A percentile compares a stretch with the other conserved stretches of the same genome.
phyloP scores from a whole-genome alignment of 1,284 basidiomycete genomes.

The Grifola frondosa region DNA sequence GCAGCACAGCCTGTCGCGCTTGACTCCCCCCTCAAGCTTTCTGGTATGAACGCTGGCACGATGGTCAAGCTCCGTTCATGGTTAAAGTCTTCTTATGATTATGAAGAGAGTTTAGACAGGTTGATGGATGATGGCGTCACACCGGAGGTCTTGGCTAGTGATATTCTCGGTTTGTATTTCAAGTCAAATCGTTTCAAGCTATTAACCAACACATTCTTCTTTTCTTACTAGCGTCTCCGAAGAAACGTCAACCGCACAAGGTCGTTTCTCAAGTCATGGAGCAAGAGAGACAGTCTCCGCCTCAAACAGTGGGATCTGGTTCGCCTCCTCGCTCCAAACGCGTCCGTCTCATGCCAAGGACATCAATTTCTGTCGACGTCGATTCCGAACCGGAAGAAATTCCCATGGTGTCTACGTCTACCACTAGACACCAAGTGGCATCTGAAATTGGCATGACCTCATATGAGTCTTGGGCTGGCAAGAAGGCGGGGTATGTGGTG shows the following conservation, averaged over 20 bases:
- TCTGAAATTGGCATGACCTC: constrained; percentile 27
- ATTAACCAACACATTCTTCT: not conserved
- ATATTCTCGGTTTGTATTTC: constrained; percentile 17
- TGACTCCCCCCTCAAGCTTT: constrained; percentile 22
- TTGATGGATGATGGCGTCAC: constrained; percentile 21
- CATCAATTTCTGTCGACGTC: constrained; percentile 19
- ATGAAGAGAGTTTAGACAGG: constrained; percentile 20
- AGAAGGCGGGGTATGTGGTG: constrained; percentile 20
- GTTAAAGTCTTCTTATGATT: constrained; percentile 23
- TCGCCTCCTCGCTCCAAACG: constrained; percentile 15
- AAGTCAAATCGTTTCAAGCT: not conserved
- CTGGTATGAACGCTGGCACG: constrained; percentile 20
- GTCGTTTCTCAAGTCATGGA: constrained; percentile 6
- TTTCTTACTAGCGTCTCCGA: constrained; percentile 8
- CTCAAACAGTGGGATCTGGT: constrained; percentile 14
- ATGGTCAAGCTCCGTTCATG: constrained; percentile 17
- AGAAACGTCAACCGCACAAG: constrained; percentile 13
- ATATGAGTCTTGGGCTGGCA: constrained; percentile 27
- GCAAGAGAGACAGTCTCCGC: no score
- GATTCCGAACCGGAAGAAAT: constrained; percentile 18
- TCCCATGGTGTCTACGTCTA: constrained; percentile 13
- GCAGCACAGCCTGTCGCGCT: constrained; percentile 20
- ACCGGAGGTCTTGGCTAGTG: constrained; percentile 18
- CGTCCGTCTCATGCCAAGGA: constrained; percentile 14
- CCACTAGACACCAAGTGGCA: constrained; percentile 15